A percentile compares a stretch with the other conserved stretches of the same genome.
These are phyloP conservation scores for Allium sativum DNA, from an alignment of 106 monocot species.

Conservation along the genomic window DNA sequence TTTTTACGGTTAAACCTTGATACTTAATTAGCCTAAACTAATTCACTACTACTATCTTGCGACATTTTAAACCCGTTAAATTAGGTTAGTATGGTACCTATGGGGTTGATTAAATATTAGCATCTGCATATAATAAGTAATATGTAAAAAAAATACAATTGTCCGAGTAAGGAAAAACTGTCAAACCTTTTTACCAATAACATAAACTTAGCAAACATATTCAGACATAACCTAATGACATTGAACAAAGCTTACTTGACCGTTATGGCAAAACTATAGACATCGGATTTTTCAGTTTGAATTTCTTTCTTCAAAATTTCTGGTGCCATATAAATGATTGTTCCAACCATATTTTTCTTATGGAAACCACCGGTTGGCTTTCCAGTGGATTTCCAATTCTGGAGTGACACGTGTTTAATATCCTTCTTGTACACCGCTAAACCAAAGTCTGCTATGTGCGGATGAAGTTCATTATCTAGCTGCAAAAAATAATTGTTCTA, in stretches of 20 bases:
- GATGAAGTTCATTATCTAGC: constrained; percentile 61
- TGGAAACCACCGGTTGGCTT: constrained; percentile 99
- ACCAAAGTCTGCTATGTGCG: constrained; percentile 93
- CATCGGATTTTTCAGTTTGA: constrained; percentile 96
- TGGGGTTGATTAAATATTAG: too few species aligned
- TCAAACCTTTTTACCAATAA: neutral
- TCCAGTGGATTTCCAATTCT: constrained; percentile 89
- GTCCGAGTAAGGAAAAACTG: neutral
- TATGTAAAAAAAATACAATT: neutral
- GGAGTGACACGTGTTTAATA: constrained; percentile 39
- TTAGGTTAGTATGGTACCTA: too few species aligned
- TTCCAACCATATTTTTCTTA: constrained; percentile 96
- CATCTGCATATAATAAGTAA: too few species aligned
- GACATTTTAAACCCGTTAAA: too few species aligned
- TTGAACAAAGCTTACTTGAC: constrained; percentile 58
- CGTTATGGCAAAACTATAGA: constrained; percentile 84
- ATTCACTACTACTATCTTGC: too few species aligned
- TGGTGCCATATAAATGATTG: constrained; percentile 97
- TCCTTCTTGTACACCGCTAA: constrained; percentile 71
- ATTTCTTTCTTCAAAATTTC: constrained; percentile 83
- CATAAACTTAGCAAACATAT: neutral
- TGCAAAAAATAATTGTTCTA: constrained; percentile 17
- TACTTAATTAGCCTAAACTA: too few species aligned
- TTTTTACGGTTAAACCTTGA: too few species aligned
- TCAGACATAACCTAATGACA: neutral